Evolutionary conservation across 495 filamentous ascomycete genomes (phyloP).

Genomic region (Aspergillus wentii): DNA sequence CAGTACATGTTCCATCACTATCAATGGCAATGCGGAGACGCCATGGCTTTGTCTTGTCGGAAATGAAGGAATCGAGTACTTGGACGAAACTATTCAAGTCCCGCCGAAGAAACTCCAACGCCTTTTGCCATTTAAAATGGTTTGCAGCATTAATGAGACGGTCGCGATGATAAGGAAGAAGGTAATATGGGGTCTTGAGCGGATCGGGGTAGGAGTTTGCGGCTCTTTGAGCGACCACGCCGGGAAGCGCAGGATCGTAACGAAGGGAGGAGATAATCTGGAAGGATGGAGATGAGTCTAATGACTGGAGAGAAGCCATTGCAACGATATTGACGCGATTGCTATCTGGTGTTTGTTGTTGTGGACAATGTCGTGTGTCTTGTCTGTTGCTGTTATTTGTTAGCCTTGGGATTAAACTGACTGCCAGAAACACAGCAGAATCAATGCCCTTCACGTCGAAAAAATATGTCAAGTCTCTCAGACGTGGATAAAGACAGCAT

Average conservation of each 20-base stretch:
- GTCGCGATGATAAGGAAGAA: constrained; percentile 76
- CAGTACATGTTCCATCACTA: constrained; percentile 38
- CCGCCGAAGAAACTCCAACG: constrained; percentile 24
- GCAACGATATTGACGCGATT: not conserved
- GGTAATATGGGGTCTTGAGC: constrained; percentile 67
- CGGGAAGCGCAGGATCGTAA: constrained; percentile 63
- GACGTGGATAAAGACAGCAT: too few relatives aligned
- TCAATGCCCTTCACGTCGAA: too few relatives aligned
- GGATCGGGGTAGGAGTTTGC: constrained; percentile 37
- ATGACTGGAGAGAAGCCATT: too few relatives aligned
- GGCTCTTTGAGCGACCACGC: constrained; percentile 24
- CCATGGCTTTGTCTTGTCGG: constrained; percentile 32
- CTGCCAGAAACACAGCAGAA: too few relatives aligned
- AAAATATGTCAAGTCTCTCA: too few relatives aligned
- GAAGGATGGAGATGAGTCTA: too few relatives aligned
- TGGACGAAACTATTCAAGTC: constrained; percentile 20
- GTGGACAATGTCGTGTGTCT: too few relatives aligned
- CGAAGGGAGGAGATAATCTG: constrained; percentile 68
- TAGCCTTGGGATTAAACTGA: too few relatives aligned
- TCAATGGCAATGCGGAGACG: constrained; percentile 53
- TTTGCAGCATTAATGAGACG: constrained; percentile 71
- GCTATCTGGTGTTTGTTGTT: too few relatives aligned
- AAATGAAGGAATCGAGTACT: constrained; percentile 31
- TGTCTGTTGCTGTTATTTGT: too few relatives aligned
- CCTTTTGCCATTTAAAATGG: constrained; percentile 57